phyloP scores from a whole-genome alignment of 148 eudicot species.

The Chenopodium suecicum region DNA sequence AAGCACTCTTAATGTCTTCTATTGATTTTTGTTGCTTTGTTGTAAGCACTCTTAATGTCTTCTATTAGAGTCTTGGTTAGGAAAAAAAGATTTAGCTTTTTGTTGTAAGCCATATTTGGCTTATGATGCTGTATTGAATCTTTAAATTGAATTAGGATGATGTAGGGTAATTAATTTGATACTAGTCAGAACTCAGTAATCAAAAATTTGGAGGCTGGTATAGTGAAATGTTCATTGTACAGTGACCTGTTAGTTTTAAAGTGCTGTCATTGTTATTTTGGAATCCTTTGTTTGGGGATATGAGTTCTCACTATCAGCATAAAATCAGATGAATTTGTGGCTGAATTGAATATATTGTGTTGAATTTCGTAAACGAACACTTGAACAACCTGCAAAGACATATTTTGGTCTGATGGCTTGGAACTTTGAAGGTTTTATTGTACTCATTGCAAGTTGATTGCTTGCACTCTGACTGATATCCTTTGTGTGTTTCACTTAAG shows the following conservation, averaged over 20 bases:
- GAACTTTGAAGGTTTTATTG: not conserved
- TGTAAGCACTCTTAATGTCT: no score
- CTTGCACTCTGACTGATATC: not conserved
- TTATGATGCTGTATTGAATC: not conserved
- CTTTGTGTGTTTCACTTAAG: not conserved
- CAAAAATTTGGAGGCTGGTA: not conserved
- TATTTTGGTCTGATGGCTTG: not conserved
- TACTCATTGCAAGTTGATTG: not conserved
- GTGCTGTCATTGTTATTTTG: not conserved
- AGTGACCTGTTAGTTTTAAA: not conserved
- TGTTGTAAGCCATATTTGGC: not conserved
- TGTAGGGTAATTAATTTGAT: not conserved
- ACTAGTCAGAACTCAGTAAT: not conserved
- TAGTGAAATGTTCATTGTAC: not conserved
- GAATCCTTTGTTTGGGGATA: not conserved
- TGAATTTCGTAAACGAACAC: not conserved
- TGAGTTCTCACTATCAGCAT: not conserved
- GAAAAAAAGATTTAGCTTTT: not conserved
- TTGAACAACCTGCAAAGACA: not conserved
- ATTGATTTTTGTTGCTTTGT: not conserved
- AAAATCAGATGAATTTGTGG: not conserved
- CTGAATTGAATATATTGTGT: no score
- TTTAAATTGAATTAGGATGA: not conserved
- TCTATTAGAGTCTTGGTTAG: no score
- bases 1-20: not conserved